Base-by-base conservation (phyloP, 805 yeast genomes). In the Zygotorulaspora sp. region DNA sequence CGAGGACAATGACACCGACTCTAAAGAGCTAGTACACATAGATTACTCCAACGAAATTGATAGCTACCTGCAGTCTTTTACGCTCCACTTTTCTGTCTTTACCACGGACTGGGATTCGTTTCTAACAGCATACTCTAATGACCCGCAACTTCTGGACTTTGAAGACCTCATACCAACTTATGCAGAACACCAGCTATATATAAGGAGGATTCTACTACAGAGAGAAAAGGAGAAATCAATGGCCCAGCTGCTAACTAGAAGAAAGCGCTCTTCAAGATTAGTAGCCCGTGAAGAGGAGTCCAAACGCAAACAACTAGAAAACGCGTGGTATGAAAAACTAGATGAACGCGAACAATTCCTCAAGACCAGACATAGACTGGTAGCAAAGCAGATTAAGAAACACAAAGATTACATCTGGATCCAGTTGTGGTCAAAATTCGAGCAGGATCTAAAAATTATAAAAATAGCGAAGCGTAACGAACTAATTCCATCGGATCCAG, bases 221-320 rank as follows among this genome's bases (percentile, higher is more conserved):
- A 66, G 83, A 49, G 74, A 71, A 48, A 79, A 76, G 54, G 85
- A 80, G 39, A 70, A 74, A 31, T 79, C 82, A 46, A 68, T 83
- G 71, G 75, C 74, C 32, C 73, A 72, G 15, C 57, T 84, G 38
- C 61, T 84, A 52, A 78, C 78, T 3, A 75, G 83, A 40, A 70
- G 92, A 51, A 83, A 84, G 51, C 70, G 86, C 47, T 83, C 90
- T 0, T 76, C 87, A 1, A 71, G 92, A 59, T 59, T 84, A 30
- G 84, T 80, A 48, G 83, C 82, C 13, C 78, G 75, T 51, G 83
- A 78, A 44, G 86, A 82, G 45, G 75, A 72, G 14, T 68, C 68
- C 35, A 63, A 63, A 33, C 56, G 64, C 20, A 69, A 67, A 40
- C 68, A 68, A 32, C 67, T 72, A 40, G 75, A 68, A 32, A 71